Evolutionary conservation across 1,139 yeast genomes (phyloP).

Genomic region (Citeromyces hawaiiensis): DNA sequence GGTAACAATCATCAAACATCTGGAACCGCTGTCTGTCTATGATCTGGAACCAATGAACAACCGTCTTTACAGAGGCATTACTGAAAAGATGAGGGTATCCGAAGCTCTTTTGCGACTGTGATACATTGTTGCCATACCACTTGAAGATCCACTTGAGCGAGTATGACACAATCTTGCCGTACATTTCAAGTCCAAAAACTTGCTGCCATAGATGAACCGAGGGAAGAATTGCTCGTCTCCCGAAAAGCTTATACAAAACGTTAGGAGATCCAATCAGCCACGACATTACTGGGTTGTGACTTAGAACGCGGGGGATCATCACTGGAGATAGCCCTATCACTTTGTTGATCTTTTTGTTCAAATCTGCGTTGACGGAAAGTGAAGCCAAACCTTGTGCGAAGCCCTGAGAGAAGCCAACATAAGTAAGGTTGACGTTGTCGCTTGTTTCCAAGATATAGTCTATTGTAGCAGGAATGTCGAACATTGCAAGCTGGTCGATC

Average conservation of each 20-base stretch:
- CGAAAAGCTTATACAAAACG: constrained; percentile 25
- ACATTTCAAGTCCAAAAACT: constrained; percentile 21
- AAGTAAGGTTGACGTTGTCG: constrained; percentile 17
- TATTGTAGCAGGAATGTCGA: constrained; percentile 67
- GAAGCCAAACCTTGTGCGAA: constrained; percentile 32
- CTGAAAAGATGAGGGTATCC: constrained; percentile 37
- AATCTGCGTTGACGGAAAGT: constrained; percentile 22
- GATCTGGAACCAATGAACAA: constrained; percentile 36
- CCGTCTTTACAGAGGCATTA: constrained; percentile 29
- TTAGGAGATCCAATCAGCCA: constrained; percentile 23
- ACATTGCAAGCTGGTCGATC: constrained; percentile 71
- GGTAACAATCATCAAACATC: constrained; percentile 26
- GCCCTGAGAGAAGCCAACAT: constrained; percentile 33
- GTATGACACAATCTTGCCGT: constrained; percentile 24
- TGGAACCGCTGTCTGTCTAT: constrained; percentile 27
- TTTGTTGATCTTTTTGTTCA: constrained; percentile 20
- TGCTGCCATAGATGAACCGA: constrained; percentile 33
- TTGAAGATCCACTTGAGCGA: constrained; percentile 25
- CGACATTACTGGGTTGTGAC: constrained; percentile 22
- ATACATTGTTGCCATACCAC: constrained; percentile 25
- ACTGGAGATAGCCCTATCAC: constrained; percentile 35
- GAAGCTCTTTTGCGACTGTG: constrained; percentile 20
- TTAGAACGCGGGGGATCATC: constrained; percentile 26
- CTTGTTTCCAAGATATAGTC: constrained; percentile 43
- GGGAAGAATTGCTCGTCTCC: constrained; percentile 28